A percentile compares a stretch with the other conserved stretches of the same genome.
phyloP scores from a whole-genome alignment of 257 asterid genomes.

The Paraleonurus japonicus region DNA sequence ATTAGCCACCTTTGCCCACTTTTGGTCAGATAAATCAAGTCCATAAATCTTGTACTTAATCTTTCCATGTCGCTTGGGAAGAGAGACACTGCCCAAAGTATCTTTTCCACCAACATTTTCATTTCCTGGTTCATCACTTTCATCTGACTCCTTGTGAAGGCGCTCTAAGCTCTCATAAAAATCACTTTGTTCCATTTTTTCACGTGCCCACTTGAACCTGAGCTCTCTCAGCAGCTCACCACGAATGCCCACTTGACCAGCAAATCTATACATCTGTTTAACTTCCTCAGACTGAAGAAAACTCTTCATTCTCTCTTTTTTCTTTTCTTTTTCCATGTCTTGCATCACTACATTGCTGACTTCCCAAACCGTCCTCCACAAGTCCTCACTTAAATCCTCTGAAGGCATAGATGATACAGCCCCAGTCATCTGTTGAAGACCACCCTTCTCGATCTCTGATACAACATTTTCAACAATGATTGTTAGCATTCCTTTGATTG shows the following conservation, averaged over 20 bases:
- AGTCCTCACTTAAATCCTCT: constrained; percentile 71
- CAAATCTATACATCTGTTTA: constrained; percentile 83
- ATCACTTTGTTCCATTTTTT: constrained; percentile 87
- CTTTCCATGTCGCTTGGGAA: constrained; percentile 92
- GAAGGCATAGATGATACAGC: constrained; percentile 31
- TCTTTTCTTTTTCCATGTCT: constrained; percentile 83
- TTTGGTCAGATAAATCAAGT: constrained; percentile 71
- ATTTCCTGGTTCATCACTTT: constrained; percentile 22
- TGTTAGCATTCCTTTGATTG: constrained; percentile 74
- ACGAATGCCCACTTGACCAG: constrained; percentile 86
- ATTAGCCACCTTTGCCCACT: constrained; percentile 86
- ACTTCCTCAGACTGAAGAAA: constrained; percentile 92
- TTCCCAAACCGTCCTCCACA: constrained; percentile 87
- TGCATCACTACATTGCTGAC: constrained; percentile 67
- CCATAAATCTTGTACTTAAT: constrained; percentile 87
- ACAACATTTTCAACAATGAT: constrained; percentile 66
- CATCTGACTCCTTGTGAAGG: constrained; percentile 32
- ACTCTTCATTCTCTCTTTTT: constrained; percentile 76
- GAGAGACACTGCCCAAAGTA: constrained; percentile 35
- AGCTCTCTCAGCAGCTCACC: constrained; percentile 94
- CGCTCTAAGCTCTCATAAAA: constrained; percentile 54
- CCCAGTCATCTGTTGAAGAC: constrained; percentile 46
- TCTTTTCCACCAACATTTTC: constrained; percentile 12
- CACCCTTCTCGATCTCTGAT: constrained; percentile 64
- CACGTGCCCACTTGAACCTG: constrained; percentile 93